Evolutionary conservation across 495 filamentous ascomycete species (phyloP).

Genomic region (Penicillium daleae): DNA sequence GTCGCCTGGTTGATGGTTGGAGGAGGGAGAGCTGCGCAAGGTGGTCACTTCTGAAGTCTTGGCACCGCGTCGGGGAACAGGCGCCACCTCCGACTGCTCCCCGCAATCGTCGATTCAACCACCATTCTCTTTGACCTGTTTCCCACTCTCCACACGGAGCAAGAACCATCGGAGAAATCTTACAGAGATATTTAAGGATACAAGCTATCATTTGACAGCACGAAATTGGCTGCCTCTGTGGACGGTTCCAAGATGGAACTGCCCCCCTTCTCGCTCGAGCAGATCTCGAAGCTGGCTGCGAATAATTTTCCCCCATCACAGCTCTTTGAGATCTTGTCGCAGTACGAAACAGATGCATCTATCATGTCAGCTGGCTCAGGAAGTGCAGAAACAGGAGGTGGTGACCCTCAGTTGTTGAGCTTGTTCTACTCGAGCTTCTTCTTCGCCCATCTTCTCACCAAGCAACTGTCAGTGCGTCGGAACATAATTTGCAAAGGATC

Average conservation of each 20-base stretch:
- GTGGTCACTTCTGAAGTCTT: constrained; percentile 50
- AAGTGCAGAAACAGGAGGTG: constrained; percentile 7
- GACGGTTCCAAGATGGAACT: constrained; percentile 35
- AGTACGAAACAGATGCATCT: constrained; percentile 50
- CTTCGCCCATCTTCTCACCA: constrained; percentile 54
- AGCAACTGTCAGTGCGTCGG: constrained; percentile 48
- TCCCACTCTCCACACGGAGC: neutral
- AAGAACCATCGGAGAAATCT: neutral
- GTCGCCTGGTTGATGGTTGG: constrained; percentile 32
- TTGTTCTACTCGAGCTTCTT: constrained; percentile 56
- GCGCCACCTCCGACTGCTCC: constrained; percentile 42
- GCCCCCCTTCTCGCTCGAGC: constrained; percentile 39
- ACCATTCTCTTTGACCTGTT: constrained; percentile 5
- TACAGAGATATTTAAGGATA: neutral
- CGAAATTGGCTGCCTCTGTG: neutral
- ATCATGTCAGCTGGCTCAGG: constrained; percentile 32
- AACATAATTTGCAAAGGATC: neutral
- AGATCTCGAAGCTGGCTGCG: constrained; percentile 42
- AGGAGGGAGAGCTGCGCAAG: constrained; percentile 49
- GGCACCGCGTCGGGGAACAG: constrained; percentile 34
- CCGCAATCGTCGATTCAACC: constrained; percentile 31
- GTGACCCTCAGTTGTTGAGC: constrained; percentile 40
- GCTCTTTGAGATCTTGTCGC: constrained; percentile 48
- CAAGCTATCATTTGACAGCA: neutral
- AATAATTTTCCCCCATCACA: constrained; percentile 41